A percentile compares a stretch with the other conserved stretches of the same genome.
Evolutionary conservation across 345 rosid genomes (phyloP).

Genomic region (Populus pruinosa): DNA sequence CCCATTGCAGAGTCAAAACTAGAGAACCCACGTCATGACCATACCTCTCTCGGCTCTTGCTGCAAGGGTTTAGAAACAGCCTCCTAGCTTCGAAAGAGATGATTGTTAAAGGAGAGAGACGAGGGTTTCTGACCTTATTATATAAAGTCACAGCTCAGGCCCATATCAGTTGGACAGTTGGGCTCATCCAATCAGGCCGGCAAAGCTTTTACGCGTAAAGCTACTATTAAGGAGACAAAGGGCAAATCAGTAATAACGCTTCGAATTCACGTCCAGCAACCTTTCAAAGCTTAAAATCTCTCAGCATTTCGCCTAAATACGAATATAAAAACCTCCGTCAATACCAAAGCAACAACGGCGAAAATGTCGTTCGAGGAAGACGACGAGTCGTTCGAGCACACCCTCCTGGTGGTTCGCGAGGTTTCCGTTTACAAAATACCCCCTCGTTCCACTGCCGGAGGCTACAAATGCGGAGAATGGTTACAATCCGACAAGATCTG

Average conservation of each 20-base stretch:
- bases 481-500: conserved; percentile 99
- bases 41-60: not conserved
- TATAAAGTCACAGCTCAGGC: not conserved
- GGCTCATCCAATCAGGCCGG: not conserved
- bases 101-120: not conserved
- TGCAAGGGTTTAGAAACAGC: not conserved
- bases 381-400: conserved; percentile 86
- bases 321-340: not conserved
- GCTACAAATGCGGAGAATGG: conserved; percentile 99
- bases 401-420: conserved; percentile 92
- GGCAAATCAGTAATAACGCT: conserved; percentile 12
- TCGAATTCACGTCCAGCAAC: conserved; percentile 29
- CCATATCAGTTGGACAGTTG: not conserved
- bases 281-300: not conserved
- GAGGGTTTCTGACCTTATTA: not conserved
- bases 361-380: conserved; percentile 71
- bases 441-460: conserved; percentile 89
- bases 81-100: not conserved
- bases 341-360: too few species aligned
- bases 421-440: conserved; percentile 91
- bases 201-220: not conserved
- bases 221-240: not conserved
- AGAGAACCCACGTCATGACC: not conserved
- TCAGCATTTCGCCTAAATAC: not conserved
- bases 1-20: not conserved